These are phyloP conservation scores for Tremellales sp. DNA, from an alignment of 1,284 basidiomycete genomes.

Conservation along the genomic window DNA sequence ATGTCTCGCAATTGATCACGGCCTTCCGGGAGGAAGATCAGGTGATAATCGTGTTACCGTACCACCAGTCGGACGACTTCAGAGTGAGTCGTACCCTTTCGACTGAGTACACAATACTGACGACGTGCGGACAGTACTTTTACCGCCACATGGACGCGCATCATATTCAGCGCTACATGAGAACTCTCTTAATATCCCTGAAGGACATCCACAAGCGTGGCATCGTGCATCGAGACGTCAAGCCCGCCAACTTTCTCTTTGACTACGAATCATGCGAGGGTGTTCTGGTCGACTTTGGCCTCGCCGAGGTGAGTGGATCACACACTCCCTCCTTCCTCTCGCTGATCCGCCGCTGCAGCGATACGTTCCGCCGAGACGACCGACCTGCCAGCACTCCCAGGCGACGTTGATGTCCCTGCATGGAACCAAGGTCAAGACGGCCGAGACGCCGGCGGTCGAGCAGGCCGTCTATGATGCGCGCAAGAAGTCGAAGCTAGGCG, in stretches of 20 bases:
- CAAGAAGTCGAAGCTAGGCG: constrained; percentile 49
- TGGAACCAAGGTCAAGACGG: constrained; percentile 51
- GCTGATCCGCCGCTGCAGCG: constrained; percentile 28
- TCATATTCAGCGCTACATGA: constrained; percentile 77
- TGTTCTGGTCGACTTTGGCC: constrained; percentile 90
- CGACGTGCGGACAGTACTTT: constrained; percentile 37
- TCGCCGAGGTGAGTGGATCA: constrained; percentile 69
- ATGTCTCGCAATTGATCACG: constrained; percentile 87
- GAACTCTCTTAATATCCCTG: constrained; percentile 84
- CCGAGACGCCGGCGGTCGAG: constrained; percentile 40
- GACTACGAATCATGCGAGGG: constrained; percentile 80
- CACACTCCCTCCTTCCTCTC: constrained; percentile 1
- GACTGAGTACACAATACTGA: constrained; percentile 1
- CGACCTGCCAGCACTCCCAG: constrained; percentile 67
- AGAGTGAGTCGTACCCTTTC: constrained; percentile 57
- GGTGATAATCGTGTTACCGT: constrained; percentile 92
- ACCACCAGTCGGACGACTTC: constrained; percentile 88
- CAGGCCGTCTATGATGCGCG: constrained; percentile 62
- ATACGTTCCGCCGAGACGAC: constrained; percentile 44
- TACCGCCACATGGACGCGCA: constrained; percentile 46
- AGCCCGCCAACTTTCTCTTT: constrained; percentile 97
- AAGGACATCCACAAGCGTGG: constrained; percentile 82
- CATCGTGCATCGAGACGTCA: constrained; percentile 96
- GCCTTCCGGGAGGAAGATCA: constrained; percentile 91
- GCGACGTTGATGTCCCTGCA: constrained; percentile 63